Conservation (phyloP, 2,329 filamentous ascomycete genomes). For the Coccinonectria pachysandricola region DNA sequence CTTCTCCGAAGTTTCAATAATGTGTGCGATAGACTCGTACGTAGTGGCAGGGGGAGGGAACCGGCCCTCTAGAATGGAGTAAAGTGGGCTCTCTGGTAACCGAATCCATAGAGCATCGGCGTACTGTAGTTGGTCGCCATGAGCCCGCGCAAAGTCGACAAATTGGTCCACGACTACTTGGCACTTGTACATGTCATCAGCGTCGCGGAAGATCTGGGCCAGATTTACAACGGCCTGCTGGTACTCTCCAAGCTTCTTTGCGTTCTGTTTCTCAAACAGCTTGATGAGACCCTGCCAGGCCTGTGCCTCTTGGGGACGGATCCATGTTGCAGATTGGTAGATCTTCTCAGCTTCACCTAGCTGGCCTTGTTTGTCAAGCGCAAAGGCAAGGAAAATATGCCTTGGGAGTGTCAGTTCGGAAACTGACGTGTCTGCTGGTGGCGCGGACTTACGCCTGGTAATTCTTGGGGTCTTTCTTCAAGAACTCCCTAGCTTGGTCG, state of each 20-base stretch:
- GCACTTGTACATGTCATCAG: constrained; percentile 52
- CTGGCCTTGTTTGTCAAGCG: constrained; percentile 65
- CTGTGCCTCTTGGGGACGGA: constrained; percentile 68
- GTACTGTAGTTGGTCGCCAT: constrained; percentile 65
- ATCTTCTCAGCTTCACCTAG: constrained; percentile 63
- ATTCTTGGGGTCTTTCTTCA: constrained; percentile 64
- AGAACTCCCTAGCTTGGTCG: constrained; percentile 55
- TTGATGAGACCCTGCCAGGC: constrained; percentile 86
- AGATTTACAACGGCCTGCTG: constrained; percentile 62
- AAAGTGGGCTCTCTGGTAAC: constrained; percentile 72
- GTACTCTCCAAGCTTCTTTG: constrained; percentile 61
- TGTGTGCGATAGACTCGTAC: constrained; percentile 72
- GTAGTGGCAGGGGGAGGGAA: constrained; percentile 70
- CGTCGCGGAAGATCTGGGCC: constrained; percentile 61
- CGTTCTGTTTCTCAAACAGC: constrained; percentile 70
- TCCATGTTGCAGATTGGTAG: constrained; percentile 61
- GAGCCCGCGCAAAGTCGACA: constrained; percentile 58
- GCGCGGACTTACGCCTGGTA: constrained; percentile 62
- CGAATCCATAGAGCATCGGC: constrained; percentile 66
- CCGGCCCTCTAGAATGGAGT: constrained; percentile 71
- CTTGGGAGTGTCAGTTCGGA: constrained; percentile 28
- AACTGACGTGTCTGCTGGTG: too few relatives aligned
- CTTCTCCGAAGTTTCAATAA: constrained; percentile 77
- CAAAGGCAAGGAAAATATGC: constrained; percentile 79
- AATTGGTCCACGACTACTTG: constrained; percentile 71